Evolutionary conservation across 169 alveolate genomes (phyloP).

Genomic region (Cryptosporidium canis): DNA sequence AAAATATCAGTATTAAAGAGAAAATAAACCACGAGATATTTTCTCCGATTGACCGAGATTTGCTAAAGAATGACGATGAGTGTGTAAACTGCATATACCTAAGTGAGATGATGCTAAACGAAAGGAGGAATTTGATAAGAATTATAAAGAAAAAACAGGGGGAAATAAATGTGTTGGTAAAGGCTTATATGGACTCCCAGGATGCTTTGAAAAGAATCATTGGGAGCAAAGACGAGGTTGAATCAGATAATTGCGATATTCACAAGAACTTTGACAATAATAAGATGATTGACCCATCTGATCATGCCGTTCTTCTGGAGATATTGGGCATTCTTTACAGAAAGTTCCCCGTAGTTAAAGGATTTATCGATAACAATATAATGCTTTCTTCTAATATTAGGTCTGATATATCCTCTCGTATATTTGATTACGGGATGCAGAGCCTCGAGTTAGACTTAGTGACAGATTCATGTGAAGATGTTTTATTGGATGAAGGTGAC

Average conservation of each 20-base stretch:
- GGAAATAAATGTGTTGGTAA: slow-evolving; percentile 22
- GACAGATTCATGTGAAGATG: slow-evolving; percentile 4
- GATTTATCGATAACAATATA: slow-evolving; percentile 31
- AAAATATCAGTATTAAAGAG: background rate
- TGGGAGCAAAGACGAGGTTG: background rate
- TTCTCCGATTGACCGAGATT: background rate
- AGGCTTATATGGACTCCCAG: slow-evolving; percentile 34
- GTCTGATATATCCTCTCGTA: slow-evolving; percentile 3
- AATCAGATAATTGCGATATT: background rate
- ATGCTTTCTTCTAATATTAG: slow-evolving; percentile 7
- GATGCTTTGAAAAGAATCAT: background rate
- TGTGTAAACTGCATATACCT: slow-evolving; percentile 54
- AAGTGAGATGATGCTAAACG: slow-evolving; percentile 23
- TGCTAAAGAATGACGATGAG: background rate
- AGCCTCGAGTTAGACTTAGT: background rate
- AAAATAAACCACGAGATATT: background rate
- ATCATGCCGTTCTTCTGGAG: slow-evolving; percentile 12
- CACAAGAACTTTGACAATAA: background rate
- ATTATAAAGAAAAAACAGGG: slow-evolving; percentile 40
- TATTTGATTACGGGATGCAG: background rate
- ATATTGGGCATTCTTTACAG: slow-evolving; percentile 30
- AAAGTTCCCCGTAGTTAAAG: slow-evolving; percentile 23
- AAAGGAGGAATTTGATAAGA: background rate
- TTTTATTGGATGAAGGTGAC: background rate
- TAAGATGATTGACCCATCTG: background rate